Conservation (phyloP, 1,284 basidiomycete species). For the Fistulina hepatica region DNA sequence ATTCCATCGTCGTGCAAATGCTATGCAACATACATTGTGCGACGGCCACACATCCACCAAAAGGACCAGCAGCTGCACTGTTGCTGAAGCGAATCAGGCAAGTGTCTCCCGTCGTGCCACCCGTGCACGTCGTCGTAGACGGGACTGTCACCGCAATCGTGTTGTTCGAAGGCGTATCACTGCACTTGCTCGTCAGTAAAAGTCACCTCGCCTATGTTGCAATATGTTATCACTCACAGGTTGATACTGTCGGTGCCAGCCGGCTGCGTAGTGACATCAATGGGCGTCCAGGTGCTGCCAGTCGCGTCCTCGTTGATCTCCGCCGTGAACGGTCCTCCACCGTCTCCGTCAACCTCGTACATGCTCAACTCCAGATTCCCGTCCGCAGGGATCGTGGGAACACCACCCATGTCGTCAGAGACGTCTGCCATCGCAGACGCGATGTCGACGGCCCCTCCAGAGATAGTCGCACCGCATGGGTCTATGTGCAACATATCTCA, state of each 20-base stretch:
- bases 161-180: slow-evolving; percentile 15
- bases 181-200: slow-evolving; percentile 4
- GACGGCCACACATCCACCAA: slow-evolving; percentile 16
- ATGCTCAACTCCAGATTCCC: slow-evolving; percentile 12
- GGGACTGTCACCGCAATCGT: slow-evolving; percentile 13
- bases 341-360: slow-evolving; percentile 18
- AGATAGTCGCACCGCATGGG: slow-evolving; percentile 16
- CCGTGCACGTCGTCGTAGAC: slow-evolving; percentile 14
- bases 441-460: slow-evolving; percentile 14
- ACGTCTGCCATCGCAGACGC: slow-evolving; percentile 10
- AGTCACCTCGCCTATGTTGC: neutral
- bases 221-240: slow-evolving; percentile 6
- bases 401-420: slow-evolving; percentile 12
- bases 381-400: slow-evolving; percentile 13
- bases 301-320: slow-evolving; percentile 17
- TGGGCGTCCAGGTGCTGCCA: slow-evolving; percentile 13
- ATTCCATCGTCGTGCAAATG: too few species aligned
- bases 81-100: slow-evolving; percentile 18
- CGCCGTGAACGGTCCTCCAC: slow-evolving; percentile 16
- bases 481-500: slow-evolving; percentile 8
- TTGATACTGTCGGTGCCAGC: slow-evolving; percentile 14
- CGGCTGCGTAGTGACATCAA: slow-evolving; percentile 13
- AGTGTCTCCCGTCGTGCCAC: slow-evolving; percentile 11
- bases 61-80: slow-evolving; percentile 17
- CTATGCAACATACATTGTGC: slow-evolving; percentile 11